Evolutionary conservation across 257 asterid species (phyloP).

Genomic region (Fraxinus quadrangulata): DNA sequence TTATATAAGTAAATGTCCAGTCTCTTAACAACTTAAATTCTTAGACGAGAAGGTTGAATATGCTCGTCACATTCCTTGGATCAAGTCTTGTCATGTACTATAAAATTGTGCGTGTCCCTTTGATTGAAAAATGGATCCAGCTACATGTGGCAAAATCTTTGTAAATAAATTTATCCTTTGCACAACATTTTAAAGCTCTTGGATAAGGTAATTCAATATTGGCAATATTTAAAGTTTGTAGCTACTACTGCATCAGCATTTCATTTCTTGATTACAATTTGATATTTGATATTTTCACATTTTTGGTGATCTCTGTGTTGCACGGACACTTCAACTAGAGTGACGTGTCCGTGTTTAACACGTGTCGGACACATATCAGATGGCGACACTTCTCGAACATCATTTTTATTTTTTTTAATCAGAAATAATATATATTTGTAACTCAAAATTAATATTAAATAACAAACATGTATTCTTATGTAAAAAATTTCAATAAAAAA

Average conservation of each 20-base stretch:
- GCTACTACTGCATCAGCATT: slow-evolving; percentile 16
- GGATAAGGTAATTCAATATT: not conserved
- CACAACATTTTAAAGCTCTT: not conserved
- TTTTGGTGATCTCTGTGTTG: not conserved
- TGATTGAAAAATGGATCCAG: not conserved
- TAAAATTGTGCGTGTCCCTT: not conserved
- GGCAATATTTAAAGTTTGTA: not conserved
- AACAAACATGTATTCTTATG: too few species aligned
- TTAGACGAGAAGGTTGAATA: not conserved
- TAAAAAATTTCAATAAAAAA: too few species aligned
- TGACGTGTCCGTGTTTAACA: too few species aligned
- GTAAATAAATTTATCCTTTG: not conserved
- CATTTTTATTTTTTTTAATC: too few species aligned
- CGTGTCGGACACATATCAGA: too few species aligned
- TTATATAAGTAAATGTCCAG: not conserved
- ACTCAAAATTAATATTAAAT: too few species aligned
- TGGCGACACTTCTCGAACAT: too few species aligned
- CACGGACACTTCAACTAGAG: too few species aligned
- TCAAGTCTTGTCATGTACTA: not conserved
- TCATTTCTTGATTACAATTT: slow-evolving; percentile 9
- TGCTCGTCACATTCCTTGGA: not conserved
- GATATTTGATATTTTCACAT: slow-evolving; percentile 4
- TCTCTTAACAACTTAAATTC: too few species aligned
- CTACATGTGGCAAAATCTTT: not conserved
- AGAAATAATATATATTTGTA: too few species aligned